Conservation (phyloP, 805 yeast genomes). For the Hanseniaspora occidentalis region DNA sequence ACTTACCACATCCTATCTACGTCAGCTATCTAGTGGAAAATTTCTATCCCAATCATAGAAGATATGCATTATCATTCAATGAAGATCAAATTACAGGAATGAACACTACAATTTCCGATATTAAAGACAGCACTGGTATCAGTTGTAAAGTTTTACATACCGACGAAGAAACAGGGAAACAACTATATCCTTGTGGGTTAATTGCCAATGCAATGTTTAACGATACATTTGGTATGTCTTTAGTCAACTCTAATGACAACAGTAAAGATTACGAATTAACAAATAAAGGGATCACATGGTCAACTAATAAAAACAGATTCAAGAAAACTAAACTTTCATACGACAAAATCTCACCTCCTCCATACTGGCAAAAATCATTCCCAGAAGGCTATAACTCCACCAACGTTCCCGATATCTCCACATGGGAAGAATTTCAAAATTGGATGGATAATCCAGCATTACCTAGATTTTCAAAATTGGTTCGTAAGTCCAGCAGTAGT, state of each 20-base stretch:
- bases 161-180: slow-evolving; percentile 34
- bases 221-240: slow-evolving; percentile 52
- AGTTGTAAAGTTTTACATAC: slow-evolving; percentile 56
- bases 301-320: slow-evolving; percentile 58
- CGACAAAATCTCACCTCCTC: slow-evolving; percentile 80
- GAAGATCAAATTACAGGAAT: slow-evolving; percentile 75
- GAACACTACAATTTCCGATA: slow-evolving; percentile 40
- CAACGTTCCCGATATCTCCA: slow-evolving; percentile 63
- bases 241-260: slow-evolving; percentile 14
- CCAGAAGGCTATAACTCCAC: slow-evolving; percentile 85
- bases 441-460: slow-evolving; percentile 93
- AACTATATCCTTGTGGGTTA: slow-evolving; percentile 87
- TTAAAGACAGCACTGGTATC: slow-evolving; percentile 37
- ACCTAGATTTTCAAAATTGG: slow-evolving; percentile 53
- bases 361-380: slow-evolving; percentile 67
- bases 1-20: slow-evolving; percentile 61
- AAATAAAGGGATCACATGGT: slow-evolving; percentile 70
- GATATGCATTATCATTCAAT: slow-evolving; percentile 80
- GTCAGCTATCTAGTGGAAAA: slow-evolving; percentile 76
- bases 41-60: slow-evolving; percentile 88
- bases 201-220: slow-evolving; percentile 89
- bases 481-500: slow-evolving; percentile 35
- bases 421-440: slow-evolving; percentile 79
- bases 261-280: slow-evolving; percentile 24
- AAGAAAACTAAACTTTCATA: slow-evolving; percentile 59